Evolutionary conservation across 2,329 filamentous ascomycete genomes (phyloP).

Genomic region (Fusarium falciforme): DNA sequence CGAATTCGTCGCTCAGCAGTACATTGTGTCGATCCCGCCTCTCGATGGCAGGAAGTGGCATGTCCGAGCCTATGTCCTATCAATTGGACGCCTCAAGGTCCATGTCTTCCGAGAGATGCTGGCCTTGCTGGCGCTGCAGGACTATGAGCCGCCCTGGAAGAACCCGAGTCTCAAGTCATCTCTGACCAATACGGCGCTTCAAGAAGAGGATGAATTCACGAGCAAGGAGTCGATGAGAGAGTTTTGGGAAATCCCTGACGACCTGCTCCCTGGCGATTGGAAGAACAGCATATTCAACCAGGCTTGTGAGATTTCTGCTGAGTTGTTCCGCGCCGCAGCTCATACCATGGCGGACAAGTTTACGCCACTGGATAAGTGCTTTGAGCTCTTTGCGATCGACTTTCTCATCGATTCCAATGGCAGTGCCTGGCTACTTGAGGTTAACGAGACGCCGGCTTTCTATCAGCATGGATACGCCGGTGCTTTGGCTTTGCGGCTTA

Average conservation of each 20-base stretch:
- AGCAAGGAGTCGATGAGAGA: slow-evolving; percentile 49
- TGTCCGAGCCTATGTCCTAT: slow-evolving; percentile 50
- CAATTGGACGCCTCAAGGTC: slow-evolving; percentile 52
- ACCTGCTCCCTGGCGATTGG: slow-evolving; percentile 48
- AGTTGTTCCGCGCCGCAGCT: slow-evolving; percentile 49
- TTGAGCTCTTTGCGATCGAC: slow-evolving; percentile 52
- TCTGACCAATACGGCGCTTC: slow-evolving; percentile 53
- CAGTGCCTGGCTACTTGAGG: slow-evolving; percentile 51
- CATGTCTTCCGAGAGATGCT: slow-evolving; percentile 53
- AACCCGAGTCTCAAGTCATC: slow-evolving; percentile 49
- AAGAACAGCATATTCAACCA: slow-evolving; percentile 49
- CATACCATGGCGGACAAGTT: slow-evolving; percentile 55
- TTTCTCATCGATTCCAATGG: slow-evolving; percentile 50
- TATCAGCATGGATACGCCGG: slow-evolving; percentile 51
- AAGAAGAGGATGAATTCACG: slow-evolving; percentile 49
- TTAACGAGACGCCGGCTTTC: slow-evolving; percentile 54
- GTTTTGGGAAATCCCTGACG: slow-evolving; percentile 46
- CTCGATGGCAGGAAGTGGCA: slow-evolving; percentile 53
- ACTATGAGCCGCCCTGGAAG: slow-evolving; percentile 52
- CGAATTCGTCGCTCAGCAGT: slow-evolving; percentile 53
- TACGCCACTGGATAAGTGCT: slow-evolving; percentile 50
- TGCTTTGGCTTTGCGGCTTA: slow-evolving; percentile 47
- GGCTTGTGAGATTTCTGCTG: slow-evolving; percentile 48
- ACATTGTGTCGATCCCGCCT: slow-evolving; percentile 48
- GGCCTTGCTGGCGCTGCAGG: slow-evolving; percentile 48